These are phyloP conservation scores for Auriscalpium orientale DNA, from an alignment of 768 basidiomycete species.

Conservation along the genomic window DNA sequence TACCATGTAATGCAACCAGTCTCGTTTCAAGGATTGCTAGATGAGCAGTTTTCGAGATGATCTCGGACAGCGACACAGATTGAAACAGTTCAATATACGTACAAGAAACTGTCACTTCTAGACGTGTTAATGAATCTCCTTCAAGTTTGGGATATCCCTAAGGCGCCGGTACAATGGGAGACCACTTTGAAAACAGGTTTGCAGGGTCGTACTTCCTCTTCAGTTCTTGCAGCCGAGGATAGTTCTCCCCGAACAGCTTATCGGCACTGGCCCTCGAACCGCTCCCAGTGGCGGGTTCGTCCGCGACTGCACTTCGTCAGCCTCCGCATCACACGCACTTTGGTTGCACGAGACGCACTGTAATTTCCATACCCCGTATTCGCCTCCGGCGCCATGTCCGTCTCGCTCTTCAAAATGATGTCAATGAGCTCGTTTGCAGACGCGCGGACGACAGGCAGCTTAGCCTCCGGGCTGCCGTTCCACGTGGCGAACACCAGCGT, in stretches of 20 bases:
- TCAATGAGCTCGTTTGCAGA: background rate
- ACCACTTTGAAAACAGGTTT: conserved; percentile 39
- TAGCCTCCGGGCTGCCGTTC: background rate
- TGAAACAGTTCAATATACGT: too few relatives aligned
- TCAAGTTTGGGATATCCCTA: too few relatives aligned
- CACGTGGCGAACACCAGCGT: background rate
- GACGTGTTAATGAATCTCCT: too few relatives aligned
- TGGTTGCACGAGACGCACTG: conserved; percentile 2
- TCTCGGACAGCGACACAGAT: too few relatives aligned
- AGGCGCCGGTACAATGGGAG: conserved; percentile 29
- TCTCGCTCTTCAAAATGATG: conserved; percentile 2
- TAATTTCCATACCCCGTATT: conserved; percentile 14
- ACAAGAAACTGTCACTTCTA: too few relatives aligned
- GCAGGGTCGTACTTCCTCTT: conserved; percentile 39
- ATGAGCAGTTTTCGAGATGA: too few relatives aligned
- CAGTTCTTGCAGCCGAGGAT: conserved; percentile 31
- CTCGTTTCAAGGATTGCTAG: too few relatives aligned
- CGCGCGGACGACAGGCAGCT: background rate
- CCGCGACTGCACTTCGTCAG: background rate
- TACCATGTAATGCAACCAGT: too few relatives aligned
- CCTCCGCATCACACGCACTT: background rate
- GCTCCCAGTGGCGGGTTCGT: background rate
- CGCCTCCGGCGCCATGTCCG: background rate
- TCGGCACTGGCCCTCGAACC: conserved; percentile 20
- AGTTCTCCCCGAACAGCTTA: conserved; percentile 32